Evolutionary conservation across 169 alveolate species (phyloP).

Genomic region (Blepharisma undulans): DNA sequence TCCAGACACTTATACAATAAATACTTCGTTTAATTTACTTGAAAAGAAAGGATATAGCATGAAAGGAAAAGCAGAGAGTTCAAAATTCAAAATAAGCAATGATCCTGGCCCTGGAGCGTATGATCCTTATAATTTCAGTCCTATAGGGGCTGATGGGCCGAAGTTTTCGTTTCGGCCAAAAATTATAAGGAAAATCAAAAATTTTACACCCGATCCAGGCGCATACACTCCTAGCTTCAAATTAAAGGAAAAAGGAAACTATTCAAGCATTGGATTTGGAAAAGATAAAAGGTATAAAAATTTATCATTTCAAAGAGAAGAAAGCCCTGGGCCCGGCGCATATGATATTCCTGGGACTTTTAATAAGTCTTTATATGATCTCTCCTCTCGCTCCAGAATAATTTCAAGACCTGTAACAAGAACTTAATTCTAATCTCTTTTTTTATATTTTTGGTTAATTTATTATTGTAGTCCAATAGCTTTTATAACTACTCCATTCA

Average conservation of each 20-base stretch:
- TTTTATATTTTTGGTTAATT: neutral
- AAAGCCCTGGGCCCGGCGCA: conserved; percentile 31
- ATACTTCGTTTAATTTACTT: neutral
- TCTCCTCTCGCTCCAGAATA: neutral
- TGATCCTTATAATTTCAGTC: neutral
- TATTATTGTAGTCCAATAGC: neutral
- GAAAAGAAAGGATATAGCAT: neutral
- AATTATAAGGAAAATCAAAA: neutral
- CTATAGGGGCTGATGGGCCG: neutral
- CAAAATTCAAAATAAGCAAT: neutral
- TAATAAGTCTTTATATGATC: neutral
- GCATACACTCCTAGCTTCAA: neutral
- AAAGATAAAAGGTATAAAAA: neutral
- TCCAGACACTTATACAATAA: neutral
- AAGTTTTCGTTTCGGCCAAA: conserved; percentile 14
- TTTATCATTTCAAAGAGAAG: neutral
- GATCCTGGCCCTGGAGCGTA: conserved; percentile 16
- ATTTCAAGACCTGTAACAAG: neutral
- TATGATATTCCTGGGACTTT: neutral
- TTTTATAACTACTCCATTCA: neutral
- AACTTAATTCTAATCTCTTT: neutral
- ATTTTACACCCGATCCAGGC: neutral
- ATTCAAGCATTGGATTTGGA: neutral
- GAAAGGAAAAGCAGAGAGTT: neutral
- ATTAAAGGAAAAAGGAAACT: neutral